These are phyloP conservation scores for Vicia sativa DNA, from an alignment of 306 rosid genomes.

Conservation along the genomic window DNA sequence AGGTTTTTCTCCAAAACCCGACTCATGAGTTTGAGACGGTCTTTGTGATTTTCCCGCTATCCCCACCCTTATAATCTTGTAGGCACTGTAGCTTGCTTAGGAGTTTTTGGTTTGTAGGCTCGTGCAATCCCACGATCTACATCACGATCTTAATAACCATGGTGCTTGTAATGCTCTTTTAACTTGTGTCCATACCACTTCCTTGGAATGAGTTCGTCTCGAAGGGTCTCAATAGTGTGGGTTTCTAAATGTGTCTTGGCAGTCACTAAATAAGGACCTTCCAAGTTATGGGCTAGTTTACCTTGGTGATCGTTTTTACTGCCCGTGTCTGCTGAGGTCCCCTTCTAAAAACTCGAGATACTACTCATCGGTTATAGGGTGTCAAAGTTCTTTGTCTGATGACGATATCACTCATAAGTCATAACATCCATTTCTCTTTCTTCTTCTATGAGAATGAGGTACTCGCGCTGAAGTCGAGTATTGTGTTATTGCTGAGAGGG, in stretches of 20 bases:
- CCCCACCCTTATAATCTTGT: background rate
- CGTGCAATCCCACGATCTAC: background rate
- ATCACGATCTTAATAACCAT: background rate
- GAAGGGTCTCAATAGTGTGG: background rate
- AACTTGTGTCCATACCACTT: too few relatives aligned
- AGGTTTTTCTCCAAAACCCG: background rate
- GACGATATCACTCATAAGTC: background rate
- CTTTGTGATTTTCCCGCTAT: background rate
- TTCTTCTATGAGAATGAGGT: background rate
- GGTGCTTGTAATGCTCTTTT: too few relatives aligned
- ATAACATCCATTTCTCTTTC: background rate
- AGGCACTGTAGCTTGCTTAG: background rate
- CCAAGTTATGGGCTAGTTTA: background rate
- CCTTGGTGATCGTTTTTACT: background rate
- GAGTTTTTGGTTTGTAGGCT: background rate
- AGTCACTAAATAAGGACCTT: background rate
- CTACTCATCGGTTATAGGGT: background rate
- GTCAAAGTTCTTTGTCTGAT: background rate
- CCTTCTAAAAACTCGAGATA: background rate
- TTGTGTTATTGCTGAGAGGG: background rate
- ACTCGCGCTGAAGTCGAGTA: background rate
- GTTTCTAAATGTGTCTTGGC: background rate
- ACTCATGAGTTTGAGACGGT: background rate
- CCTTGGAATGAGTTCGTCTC: background rate
- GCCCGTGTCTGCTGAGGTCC: background rate